These are phyloP conservation scores for Tulasnella sp. DNA, from an alignment of 768 basidiomycete genomes.

Conservation along the genomic window DNA sequence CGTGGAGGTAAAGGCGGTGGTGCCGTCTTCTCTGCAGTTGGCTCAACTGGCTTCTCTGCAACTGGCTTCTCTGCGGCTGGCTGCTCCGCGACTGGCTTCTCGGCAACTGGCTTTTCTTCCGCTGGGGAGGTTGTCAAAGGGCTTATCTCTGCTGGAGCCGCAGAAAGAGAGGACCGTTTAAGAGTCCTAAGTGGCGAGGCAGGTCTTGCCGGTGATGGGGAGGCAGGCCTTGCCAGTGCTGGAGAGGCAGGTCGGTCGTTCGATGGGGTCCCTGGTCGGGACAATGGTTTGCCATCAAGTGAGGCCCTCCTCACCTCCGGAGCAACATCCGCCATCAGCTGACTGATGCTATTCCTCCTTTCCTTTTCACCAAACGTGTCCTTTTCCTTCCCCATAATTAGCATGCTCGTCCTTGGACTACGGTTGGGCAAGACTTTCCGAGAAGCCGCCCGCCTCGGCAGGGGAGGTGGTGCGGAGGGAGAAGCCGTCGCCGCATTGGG, in stretches of 20 bases:
- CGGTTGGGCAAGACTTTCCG: slow-evolving; percentile 22
- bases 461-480: slow-evolving; percentile 30
- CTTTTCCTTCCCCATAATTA: slow-evolving; percentile 8
- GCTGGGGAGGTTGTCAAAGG: not conserved
- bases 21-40: not conserved
- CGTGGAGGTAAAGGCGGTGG: not conserved
- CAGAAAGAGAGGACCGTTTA: not conserved
- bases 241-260: not conserved
- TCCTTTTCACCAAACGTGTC: not conserved
- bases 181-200: not conserved
- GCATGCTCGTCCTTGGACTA: slow-evolving; percentile 12
- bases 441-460: slow-evolving; percentile 33
- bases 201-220: not conserved
- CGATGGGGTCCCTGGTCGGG: not conserved
- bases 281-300: not conserved
- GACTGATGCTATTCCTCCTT: slow-evolving; percentile 7
- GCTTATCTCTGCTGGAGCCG: not conserved
- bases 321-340: not conserved
- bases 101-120: not conserved
- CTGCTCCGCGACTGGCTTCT: not conserved
- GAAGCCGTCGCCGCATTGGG: not conserved
- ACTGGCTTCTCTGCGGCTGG: not conserved
- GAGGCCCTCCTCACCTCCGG: not conserved
- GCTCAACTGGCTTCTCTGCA: not conserved
- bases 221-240: not conserved